Percentiles rank a stretch among this genome's conserved stretches.
phyloP scores from a whole-genome alignment of 139 green algal genomes.

The Closterium sp. region DNA sequence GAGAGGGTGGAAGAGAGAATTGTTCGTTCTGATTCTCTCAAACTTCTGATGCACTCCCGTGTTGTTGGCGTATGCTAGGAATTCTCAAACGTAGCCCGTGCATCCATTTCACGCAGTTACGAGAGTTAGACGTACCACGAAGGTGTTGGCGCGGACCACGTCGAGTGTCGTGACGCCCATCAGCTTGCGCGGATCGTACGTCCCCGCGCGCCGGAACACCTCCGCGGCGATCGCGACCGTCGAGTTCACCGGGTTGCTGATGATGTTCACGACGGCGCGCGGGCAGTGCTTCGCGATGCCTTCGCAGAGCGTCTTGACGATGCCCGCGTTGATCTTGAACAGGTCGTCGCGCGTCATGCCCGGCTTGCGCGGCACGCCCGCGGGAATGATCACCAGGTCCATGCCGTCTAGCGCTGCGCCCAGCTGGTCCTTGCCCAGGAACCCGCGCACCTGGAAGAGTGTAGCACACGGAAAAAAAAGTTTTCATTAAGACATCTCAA shows the following conservation, averaged over 20 bases:
- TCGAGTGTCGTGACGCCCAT: conserved; percentile 97
- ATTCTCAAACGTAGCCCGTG: no score
- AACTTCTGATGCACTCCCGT: no score
- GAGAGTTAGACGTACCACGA: conserved; percentile 82
- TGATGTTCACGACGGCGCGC: conserved; percentile 74
- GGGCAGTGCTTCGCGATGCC: conserved; percentile 86
- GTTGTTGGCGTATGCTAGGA: no score
- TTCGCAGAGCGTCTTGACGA: conserved; percentile 85
- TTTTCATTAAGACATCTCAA: no score
- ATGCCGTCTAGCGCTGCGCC: conserved; percentile 65
- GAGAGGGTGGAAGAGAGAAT: no score
- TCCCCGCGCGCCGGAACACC: conserved; percentile 77
- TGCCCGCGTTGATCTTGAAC: conserved; percentile 98
- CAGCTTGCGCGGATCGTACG: conserved; percentile 83
- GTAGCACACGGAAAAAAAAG: no score
- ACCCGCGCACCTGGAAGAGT: conserved; percentile 64
- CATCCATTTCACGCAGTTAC: no score
- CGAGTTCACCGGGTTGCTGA: conserved; percentile 90
- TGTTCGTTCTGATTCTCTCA: no score
- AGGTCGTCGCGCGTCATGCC: conserved; percentile 99
- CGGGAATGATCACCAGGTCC: conserved; percentile 93
- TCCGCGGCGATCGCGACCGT: conserved; percentile 87
- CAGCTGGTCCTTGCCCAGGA: conserved; percentile 77
- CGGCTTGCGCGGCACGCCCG: conserved; percentile 95
- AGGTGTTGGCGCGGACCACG: conserved; percentile 90